A percentile compares a stretch with the other conserved stretches of the same genome.
Conservation (phyloP, 768 basidiomycete species). For the Piloderma croceum region DNA sequence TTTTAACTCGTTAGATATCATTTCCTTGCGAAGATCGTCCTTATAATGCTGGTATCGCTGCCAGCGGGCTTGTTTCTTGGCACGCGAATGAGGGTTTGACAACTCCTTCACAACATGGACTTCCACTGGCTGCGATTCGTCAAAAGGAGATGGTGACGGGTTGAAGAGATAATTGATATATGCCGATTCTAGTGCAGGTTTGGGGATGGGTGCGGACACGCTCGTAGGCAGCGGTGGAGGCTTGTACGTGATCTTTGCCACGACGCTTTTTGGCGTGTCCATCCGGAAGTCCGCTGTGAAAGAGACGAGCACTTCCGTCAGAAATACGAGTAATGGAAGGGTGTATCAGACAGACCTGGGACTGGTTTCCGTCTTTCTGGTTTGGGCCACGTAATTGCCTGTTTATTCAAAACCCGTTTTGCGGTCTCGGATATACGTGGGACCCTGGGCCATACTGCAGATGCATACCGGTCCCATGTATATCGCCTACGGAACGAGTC, state of each 20-base stretch:
- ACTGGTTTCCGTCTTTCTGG: no score
- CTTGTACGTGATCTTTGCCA: conserved; percentile 33
- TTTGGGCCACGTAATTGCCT: no score
- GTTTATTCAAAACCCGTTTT: no score
- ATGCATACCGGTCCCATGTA: no score
- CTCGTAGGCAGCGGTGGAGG: conserved; percentile 42
- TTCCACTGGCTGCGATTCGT: conserved; percentile 58
- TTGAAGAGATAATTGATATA: conserved; percentile 45
- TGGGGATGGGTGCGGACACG: conserved; percentile 1
- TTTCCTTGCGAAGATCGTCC: conserved; percentile 46
- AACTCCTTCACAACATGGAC: conserved; percentile 62
- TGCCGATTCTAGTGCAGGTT: conserved; percentile 1
- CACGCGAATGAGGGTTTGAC: conserved; percentile 75
- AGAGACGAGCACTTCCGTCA: no score
- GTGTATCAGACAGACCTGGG: no score
- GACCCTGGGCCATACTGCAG: no score
- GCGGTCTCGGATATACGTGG: no score
- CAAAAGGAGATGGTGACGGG: conserved; percentile 37
- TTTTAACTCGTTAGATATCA: conserved; percentile 47
- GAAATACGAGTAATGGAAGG: no score
- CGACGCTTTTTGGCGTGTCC: conserved; percentile 36
- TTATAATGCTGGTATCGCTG: conserved; percentile 47
- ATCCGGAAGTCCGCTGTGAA: no score
- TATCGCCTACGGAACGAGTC: no score
- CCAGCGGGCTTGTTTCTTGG: conserved; percentile 78